Conservation (phyloP, 2,329 filamentous ascomycete genomes). For the Plectosphaerella cucumerina region DNA sequence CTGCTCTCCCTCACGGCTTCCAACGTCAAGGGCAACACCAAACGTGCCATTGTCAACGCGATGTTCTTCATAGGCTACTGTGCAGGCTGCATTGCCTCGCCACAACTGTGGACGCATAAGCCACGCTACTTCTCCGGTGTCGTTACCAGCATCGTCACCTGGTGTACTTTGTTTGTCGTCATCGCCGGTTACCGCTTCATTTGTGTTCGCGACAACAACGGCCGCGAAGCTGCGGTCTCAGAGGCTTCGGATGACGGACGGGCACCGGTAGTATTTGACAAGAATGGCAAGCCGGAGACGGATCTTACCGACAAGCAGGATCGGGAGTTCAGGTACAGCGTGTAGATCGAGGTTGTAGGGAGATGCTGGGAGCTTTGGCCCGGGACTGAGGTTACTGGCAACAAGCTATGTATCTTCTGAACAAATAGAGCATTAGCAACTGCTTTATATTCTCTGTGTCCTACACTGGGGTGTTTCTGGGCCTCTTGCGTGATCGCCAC, state of each 20-base stretch:
- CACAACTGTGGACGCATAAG: constrained; percentile 42
- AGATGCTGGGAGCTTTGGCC: no score
- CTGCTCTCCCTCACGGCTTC: constrained; percentile 39
- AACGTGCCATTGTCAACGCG: constrained; percentile 38
- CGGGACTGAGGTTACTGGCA: no score
- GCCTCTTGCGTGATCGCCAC: no score
- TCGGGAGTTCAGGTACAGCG: constrained; percentile 25
- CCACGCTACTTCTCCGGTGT: constrained; percentile 42
- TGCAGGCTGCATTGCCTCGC: constrained; percentile 38
- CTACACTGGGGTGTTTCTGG: no score
- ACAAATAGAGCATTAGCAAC: no score
- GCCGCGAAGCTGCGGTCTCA: constrained; percentile 12
- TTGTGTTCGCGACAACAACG: constrained; percentile 29
- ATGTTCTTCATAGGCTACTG: constrained; percentile 49
- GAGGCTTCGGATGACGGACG: not conserved
- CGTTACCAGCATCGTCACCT: constrained; percentile 38
- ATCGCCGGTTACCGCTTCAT: constrained; percentile 27
- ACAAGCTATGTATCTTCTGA: no score
- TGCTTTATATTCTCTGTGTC: no score
- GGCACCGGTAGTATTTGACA: constrained; percentile 13
- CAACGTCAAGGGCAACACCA: constrained; percentile 48
- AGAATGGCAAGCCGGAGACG: constrained; percentile 16
- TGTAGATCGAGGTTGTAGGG: constrained; percentile 1
- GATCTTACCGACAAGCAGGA: constrained; percentile 33
- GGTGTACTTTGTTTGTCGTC: constrained; percentile 31